Conservation (phyloP, 2,329 filamentous ascomycete species). For the Alternaria sp. region DNA sequence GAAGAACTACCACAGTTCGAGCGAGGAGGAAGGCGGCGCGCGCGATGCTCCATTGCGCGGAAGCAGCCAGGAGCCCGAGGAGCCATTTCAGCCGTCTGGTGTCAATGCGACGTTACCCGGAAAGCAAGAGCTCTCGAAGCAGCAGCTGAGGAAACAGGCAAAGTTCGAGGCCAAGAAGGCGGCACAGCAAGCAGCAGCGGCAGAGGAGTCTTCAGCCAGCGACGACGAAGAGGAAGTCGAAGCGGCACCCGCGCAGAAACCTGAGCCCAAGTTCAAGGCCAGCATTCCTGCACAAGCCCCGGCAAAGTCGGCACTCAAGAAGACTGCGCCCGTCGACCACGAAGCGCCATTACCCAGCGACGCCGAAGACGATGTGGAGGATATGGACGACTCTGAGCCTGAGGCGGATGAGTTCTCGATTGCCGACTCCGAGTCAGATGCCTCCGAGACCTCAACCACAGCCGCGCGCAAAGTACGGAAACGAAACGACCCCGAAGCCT, state of each 20-base stretch:
- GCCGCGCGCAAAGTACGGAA: conserved; percentile 67
- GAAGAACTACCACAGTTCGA: conserved; percentile 68
- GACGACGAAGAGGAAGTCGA: conserved; percentile 5
- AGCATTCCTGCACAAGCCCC: conserved; percentile 22
- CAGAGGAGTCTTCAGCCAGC: conserved; percentile 17
- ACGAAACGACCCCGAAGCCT: conserved; percentile 88
- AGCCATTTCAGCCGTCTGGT: conserved; percentile 38
- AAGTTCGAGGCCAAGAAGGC: conserved; percentile 25
- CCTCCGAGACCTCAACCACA: conserved; percentile 47
- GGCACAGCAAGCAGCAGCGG: conserved; percentile 15
- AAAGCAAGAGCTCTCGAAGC: conserved; percentile 13
- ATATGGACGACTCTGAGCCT: conserved; percentile 38
- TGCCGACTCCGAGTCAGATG: conserved; percentile 35
- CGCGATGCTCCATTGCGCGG: conserved; percentile 36
- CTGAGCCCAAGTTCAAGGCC: conserved; percentile 30
- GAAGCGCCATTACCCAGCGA: conserved; percentile 36
- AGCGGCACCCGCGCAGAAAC: conserved; percentile 14
- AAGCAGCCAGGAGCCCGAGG: conserved; percentile 18
- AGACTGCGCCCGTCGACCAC: conserved; percentile 34
- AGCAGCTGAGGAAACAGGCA: conserved; percentile 24
- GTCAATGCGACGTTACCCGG: conserved; percentile 28
- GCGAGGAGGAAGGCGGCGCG: conserved; percentile 59
- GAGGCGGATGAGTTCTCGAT: conserved; percentile 44
- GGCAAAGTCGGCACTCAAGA: conserved; percentile 30
- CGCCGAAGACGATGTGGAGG: conserved; percentile 19